Evolutionary conservation across 2,329 filamentous ascomycete genomes (phyloP).

Genomic region (Aspergillus unguis): DNA sequence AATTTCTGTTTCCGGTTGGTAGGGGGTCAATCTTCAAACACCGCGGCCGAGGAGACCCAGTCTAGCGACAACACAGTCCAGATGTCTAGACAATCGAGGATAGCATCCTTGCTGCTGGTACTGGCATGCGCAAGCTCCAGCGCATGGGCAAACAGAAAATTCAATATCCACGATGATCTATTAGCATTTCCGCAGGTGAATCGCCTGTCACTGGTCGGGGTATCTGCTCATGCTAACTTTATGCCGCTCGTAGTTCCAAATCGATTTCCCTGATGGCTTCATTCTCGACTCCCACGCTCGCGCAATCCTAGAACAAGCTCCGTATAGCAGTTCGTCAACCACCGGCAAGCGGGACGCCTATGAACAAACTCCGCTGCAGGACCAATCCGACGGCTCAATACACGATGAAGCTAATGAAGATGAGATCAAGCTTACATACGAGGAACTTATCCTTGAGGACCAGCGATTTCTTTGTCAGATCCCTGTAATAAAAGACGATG

Average conservation of each 20-base stretch:
- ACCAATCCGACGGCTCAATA: slow-evolving; percentile 34
- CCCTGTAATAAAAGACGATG: slow-evolving; percentile 62
- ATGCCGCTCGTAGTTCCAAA: slow-evolving; percentile 62
- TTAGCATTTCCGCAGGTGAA: slow-evolving; percentile 80
- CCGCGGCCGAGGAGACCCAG: too few species aligned
- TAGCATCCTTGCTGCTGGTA: slow-evolving; percentile 29
- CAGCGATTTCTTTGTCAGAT: slow-evolving; percentile 81
- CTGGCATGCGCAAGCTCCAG: slow-evolving; percentile 30
- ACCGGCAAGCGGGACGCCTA: slow-evolving; percentile 17
- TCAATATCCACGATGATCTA: slow-evolving; percentile 85
- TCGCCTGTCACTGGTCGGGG: neutral
- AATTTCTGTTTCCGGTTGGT: too few species aligned
- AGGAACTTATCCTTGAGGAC: slow-evolving; percentile 68
- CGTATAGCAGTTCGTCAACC: slow-evolving; percentile 18
- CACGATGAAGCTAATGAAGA: slow-evolving; percentile 8
- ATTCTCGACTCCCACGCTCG: slow-evolving; percentile 68
- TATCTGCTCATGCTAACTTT: neutral
- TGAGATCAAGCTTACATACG: slow-evolving; percentile 50
- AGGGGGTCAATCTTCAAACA: too few species aligned
- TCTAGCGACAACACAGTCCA: neutral
- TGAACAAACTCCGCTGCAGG: slow-evolving; percentile 26
- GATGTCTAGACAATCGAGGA: slow-evolving; percentile 26
- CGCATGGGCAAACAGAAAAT: slow-evolving; percentile 57
- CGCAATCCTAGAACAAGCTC: slow-evolving; percentile 47
- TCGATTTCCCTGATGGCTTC: slow-evolving; percentile 70